Evolutionary conservation across 805 yeast genomes (phyloP), one percentile per base, ranked within the genome.

Genomic region (Debaryomyces prosopidis): DNA sequence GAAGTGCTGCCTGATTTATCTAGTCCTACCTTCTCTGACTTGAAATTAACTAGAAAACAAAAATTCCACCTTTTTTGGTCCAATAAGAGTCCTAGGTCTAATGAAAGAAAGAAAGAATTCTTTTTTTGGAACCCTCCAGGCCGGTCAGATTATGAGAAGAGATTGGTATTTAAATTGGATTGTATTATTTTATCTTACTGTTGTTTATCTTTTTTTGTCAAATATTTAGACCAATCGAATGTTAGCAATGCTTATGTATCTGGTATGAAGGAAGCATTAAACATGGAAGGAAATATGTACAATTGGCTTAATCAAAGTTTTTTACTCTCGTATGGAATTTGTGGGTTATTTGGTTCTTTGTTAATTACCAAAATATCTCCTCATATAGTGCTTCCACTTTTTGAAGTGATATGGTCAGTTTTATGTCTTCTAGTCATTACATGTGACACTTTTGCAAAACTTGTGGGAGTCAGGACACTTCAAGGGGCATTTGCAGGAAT

Each of bases 181-280:
- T 36, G 32, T 15, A 19, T 36, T n/a, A 16, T 42, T n/a, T 28
- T 42, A 17, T 14, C 41, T 20, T 42, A 42, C 16, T n/a, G 20
- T 16, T 42, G 45, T 31, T 18, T 42, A 8, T 27, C 36, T 10
- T 42, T 18, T 20, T 42, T 42, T 27, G 41, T 42, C 9, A 36
- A 30, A 15, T 27, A 42, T 30, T 36, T 42, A 18, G 45, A 42
- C 19, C 19, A 15, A n/a, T 18, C 23, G 7, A 42, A 42, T 35
- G 33, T 37, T 9, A 18, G 14, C 4, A 48, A 48, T 43, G 67
- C 68, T 48, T 66, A 68, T 30, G 66, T 70, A 14, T 63, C 65
- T 36, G 71, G 72, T 8, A 63, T 67, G 66, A 54, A 60, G 44
- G 62, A 52, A 16, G 68, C 59, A 36, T 46, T 62, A 44, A 34